Conservation (phyloP, 1,284 basidiomycete species). For the Tylopilus orsonianus region DNA sequence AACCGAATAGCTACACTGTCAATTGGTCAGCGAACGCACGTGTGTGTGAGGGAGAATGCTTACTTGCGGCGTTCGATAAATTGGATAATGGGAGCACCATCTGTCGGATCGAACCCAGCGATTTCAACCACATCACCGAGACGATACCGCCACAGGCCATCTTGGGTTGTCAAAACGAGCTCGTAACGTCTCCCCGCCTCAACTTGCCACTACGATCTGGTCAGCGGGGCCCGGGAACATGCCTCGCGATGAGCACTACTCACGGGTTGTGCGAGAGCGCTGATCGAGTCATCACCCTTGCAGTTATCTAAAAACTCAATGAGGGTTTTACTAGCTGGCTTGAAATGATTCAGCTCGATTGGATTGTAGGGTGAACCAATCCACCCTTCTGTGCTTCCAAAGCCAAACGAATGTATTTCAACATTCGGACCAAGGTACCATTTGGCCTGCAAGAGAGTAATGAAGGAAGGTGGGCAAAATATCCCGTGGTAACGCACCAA, state of each 20-base stretch:
- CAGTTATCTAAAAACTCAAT: conserved; percentile 20
- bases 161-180: conserved; percentile 16
- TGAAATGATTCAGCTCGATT: conserved; percentile 11
- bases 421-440: conserved; percentile 11
- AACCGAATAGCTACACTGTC: background rate
- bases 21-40: background rate
- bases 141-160: too few relatives aligned
- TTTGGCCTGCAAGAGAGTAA: conserved; percentile 1
- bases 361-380: conserved; percentile 11
- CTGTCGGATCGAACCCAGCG: conserved; percentile 19
- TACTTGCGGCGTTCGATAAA: conserved; percentile 18
- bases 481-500: conserved; percentile 1
- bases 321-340: background rate
- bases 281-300: conserved; percentile 1
- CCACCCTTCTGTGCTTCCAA: conserved; percentile 5
- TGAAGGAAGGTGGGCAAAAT: background rate
- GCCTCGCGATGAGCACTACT: background rate
- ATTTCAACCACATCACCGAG: conserved; percentile 28
- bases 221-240: background rate
- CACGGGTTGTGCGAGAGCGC: conserved; percentile 10
- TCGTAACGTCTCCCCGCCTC: conserved; percentile 20
- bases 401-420: background rate
- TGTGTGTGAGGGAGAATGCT: background rate
- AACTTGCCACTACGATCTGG: conserved; percentile 21
- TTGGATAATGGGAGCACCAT: conserved; percentile 19